phyloP scores from a whole-genome alignment of 2,329 filamentous ascomycete species.

The Monilinia vaccinii-corymbosi region DNA sequence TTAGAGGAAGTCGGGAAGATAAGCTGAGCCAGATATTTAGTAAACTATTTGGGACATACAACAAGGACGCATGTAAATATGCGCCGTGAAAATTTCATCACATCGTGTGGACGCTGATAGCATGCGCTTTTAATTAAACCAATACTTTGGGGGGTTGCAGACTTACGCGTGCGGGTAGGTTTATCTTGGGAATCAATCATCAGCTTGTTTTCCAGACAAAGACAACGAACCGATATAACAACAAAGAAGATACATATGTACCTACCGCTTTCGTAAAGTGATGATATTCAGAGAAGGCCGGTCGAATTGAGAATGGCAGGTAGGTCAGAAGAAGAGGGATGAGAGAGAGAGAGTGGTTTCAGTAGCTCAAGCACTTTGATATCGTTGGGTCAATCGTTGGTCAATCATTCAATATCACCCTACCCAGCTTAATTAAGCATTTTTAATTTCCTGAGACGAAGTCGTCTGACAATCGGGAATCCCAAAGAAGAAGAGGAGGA shows the following conservation, averaged over 20 bases:
- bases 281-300: too few relatives aligned
- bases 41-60: not conserved
- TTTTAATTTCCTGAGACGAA: not conserved
- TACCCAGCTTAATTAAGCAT: not conserved
- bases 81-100: slow-evolving; percentile 12
- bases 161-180: slow-evolving; percentile 20
- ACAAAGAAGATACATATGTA: too few relatives aligned
- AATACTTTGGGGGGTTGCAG: slow-evolving; percentile 11
- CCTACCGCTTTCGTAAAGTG: too few relatives aligned
- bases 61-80: too few relatives aligned
- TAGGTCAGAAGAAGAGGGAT: not conserved
- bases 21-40: not conserved
- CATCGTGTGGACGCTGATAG: not conserved
- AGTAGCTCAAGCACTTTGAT: too few relatives aligned
- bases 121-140: slow-evolving; percentile 21
- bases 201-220: slow-evolving; percentile 4
- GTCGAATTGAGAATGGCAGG: too few relatives aligned
- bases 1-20: not conserved
- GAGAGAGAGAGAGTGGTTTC: too few relatives aligned
- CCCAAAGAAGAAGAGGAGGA: not conserved
- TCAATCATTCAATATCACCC: not conserved
- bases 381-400: not conserved
- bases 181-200: not conserved
- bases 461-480: not conserved
- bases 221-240: too few relatives aligned